phyloP scores from a whole-genome alignment of 148 eudicot genomes.

The Rhododendron kiyosumense region DNA sequence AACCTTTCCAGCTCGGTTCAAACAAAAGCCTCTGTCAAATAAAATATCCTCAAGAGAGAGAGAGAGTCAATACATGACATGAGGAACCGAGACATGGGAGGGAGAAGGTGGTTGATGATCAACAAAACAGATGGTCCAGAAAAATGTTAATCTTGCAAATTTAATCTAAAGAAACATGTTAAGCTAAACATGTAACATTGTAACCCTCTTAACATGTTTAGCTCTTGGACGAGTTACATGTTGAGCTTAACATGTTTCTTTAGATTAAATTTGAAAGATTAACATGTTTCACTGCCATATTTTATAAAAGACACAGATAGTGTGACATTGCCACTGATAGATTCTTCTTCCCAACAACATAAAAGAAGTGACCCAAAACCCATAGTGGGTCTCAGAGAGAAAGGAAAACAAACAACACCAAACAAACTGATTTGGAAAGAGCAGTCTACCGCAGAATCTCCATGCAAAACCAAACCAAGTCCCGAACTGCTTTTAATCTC shows the following conservation, averaged over 20 bases:
- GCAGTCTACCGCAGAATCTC: background rate
- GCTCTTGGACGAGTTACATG: too few relatives aligned
- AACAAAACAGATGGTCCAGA: background rate
- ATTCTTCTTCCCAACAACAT: background rate
- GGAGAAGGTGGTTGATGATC: background rate
- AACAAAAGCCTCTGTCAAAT: background rate
- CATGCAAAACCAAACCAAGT: background rate
- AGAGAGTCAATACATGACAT: background rate
- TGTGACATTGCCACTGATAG: background rate
- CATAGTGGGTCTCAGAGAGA: background rate
- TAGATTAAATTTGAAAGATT: too few relatives aligned
- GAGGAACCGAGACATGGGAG: background rate
- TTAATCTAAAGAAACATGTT: too few relatives aligned
- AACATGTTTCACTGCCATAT: too few relatives aligned
- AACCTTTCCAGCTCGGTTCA: background rate
- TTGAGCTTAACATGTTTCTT: too few relatives aligned
- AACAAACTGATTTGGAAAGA: background rate
- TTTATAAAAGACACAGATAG: too few relatives aligned
- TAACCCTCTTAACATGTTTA: too few relatives aligned
- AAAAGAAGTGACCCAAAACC: background rate
- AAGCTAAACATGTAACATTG: too few relatives aligned
- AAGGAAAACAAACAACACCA: background rate
- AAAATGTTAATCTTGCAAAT: background rate
- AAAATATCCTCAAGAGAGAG: background rate
- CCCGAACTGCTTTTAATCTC: background rate